Base-by-base conservation (phyloP, 139 green algal genomes). In the Desmodesmus armatus region DNA sequence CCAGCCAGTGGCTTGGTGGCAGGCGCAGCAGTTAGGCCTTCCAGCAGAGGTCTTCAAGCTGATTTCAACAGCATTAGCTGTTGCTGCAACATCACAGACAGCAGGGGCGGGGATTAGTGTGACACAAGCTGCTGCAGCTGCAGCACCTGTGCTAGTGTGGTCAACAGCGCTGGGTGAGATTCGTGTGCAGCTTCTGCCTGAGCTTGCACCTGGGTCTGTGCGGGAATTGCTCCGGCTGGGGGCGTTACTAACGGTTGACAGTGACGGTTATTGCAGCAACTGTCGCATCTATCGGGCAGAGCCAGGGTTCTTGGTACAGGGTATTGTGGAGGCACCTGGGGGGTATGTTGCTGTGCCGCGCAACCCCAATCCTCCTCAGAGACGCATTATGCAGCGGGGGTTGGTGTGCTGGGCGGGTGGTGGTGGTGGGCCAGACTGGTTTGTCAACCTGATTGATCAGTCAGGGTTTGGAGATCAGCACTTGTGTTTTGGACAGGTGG, bases 301-400 rank as follows among this genome's bases (percentile, higher is more conserved):
- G n/a, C n/a, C n/a, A n/a, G n/a, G n/a, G n/a, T 89, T 89, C 65
- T 65, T 89, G 33, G 74, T 89, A 43, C 86, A 89, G 67, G 86
- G 85, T 33, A 66, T 87, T 27, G 47, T 89, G 0, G 33, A 70
- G 35, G 41, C 44, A 27, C 47, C 86, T 39, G 86, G 86, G 11
- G 73, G 15, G 44, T 89, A 89, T 71, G 79, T 87, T 17, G 80
- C 44, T n/a, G 77, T 72, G 11, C 81, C 86, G 40, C 80, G 86
- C 2, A n/a, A 78, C n/a, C 86, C 81, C 49, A 87, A 83, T 35
- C 86, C 86, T 19, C 80, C 72, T 5, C 86, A 89, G 81, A 65
- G 74, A 47, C 77, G 40, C 35, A 37, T 82, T n/a, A 89, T 89
- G 86, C 53, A 87, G 53, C 62, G 72, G 5, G 86, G 86, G 0